Evolutionary conservation across 345 rosid species (phyloP).

Genomic region (Salix brachista): DNA sequence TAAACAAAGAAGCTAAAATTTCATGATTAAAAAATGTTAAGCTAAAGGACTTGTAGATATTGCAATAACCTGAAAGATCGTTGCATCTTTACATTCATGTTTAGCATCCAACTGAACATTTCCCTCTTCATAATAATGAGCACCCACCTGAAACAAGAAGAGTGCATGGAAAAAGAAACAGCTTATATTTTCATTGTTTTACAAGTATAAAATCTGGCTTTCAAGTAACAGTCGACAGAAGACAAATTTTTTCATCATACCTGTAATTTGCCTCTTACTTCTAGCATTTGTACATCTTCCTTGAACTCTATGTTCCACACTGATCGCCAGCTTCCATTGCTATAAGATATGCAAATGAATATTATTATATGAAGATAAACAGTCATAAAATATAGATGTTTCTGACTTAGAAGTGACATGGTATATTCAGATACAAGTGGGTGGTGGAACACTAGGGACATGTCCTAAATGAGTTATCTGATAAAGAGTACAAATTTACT

Average conservation of each 20-base stretch:
- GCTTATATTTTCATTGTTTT: neutral
- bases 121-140: conserved; percentile 98
- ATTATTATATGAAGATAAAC: conserved; percentile 8
- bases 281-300: conserved; percentile 72
- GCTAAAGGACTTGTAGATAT: neutral
- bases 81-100: conserved; percentile 76
- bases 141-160: conserved; percentile 61
- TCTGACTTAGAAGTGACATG: neutral
- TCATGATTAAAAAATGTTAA: neutral
- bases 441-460: neutral
- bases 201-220: neutral
- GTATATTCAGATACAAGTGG: neutral
- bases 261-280: conserved; percentile 76
- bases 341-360: conserved; percentile 25
- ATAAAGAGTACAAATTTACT: neutral
- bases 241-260: conserved; percentile 27
- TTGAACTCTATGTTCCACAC: conserved; percentile 77
- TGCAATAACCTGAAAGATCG: conserved; percentile 69
- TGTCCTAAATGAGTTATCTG: neutral
- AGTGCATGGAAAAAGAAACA: neutral
- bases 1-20: neutral
- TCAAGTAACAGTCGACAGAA: neutral
- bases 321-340: conserved; percentile 96
- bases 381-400: neutral
- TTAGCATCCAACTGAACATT: conserved; percentile 94